A percentile compares a stretch with the other conserved stretches of the same genome.
Conservation (phyloP, 2,329 filamentous ascomycete species). For the Xylaria digitata region DNA sequence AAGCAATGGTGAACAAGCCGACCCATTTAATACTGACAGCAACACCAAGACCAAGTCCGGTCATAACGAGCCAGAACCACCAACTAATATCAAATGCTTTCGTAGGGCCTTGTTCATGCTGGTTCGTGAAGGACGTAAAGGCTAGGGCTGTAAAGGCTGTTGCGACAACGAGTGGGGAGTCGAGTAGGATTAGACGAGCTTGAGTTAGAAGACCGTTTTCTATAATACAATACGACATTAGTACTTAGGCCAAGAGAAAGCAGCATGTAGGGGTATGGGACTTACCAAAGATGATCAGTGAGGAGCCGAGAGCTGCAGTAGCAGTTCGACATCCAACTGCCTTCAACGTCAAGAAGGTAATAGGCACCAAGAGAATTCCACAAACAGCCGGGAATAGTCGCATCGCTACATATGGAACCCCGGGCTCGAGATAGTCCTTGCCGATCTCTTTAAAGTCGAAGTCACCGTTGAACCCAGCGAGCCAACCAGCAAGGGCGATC, state of each 20-base stretch:
- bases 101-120: slow-evolving; percentile 90
- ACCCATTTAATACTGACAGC: slow-evolving; percentile 99
- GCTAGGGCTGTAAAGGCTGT: slow-evolving; percentile 91
- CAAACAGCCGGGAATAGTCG: slow-evolving; percentile 90
- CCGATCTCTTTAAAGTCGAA: slow-evolving; percentile 99
- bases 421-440: slow-evolving; percentile 95
- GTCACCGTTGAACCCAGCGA: slow-evolving; percentile 92
- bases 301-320: slow-evolving; percentile 84
- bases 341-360: slow-evolving; percentile 95
- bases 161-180: slow-evolving; percentile 92
- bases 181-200: slow-evolving; percentile 93
- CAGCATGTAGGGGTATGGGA: slow-evolving; percentile 43
- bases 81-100: slow-evolving; percentile 90
- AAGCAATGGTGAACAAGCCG: slow-evolving; percentile 97
- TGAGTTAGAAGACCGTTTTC: slow-evolving; percentile 97
- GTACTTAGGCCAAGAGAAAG: slow-evolving; percentile 24
- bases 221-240: slow-evolving; percentile 55
- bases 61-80: slow-evolving; percentile 97
- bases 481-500: slow-evolving; percentile 92
- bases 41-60: slow-evolving; percentile 86
- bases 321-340: slow-evolving; percentile 87
- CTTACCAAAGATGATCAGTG: slow-evolving; percentile 89
- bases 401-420: slow-evolving; percentile 98
- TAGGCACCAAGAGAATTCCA: slow-evolving; percentile 87
- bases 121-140: slow-evolving; percentile 94